phyloP scores from a whole-genome alignment of 345 rosid genomes.

The Citrus trifoliata region DNA sequence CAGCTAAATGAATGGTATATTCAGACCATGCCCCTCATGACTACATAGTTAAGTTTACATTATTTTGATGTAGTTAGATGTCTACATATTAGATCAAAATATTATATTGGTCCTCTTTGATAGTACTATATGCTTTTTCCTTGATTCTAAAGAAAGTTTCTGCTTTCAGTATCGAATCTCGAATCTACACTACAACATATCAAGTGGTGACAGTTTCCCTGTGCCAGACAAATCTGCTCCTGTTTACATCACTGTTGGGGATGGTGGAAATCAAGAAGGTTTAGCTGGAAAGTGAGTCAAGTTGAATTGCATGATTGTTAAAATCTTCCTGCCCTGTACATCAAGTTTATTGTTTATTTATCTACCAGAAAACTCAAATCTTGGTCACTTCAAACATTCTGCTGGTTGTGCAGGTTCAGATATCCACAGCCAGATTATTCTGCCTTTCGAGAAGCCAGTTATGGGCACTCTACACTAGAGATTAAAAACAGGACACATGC shows the following conservation, averaged over 20 bases:
- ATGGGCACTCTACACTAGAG: constrained; percentile 84
- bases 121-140: not conserved
- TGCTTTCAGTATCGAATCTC: constrained; percentile 73
- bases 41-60: not conserved
- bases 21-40: not conserved
- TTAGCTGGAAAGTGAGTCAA: constrained; percentile 65
- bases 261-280: constrained; percentile 97
- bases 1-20: not conserved
- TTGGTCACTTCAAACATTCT: not conserved
- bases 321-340: not conserved
- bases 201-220: constrained; percentile 64
- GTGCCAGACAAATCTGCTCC: constrained; percentile 80
- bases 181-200: constrained; percentile 64
- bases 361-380: not conserved
- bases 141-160: not conserved
- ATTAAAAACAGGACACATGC: constrained; percentile 88
- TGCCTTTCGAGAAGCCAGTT: constrained; percentile 94
- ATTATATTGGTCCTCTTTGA: not conserved
- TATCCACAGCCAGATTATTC: constrained; percentile 94
- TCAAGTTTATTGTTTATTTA: not conserved
- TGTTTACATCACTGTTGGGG: constrained; percentile 85
- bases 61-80: not conserved
- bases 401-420: constrained; percentile 48
- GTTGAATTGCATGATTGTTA: constrained; percentile 9
- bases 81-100: not conserved